Base-by-base conservation (phyloP, 1,284 basidiomycete genomes). In the Rhodotorula sp. region DNA sequence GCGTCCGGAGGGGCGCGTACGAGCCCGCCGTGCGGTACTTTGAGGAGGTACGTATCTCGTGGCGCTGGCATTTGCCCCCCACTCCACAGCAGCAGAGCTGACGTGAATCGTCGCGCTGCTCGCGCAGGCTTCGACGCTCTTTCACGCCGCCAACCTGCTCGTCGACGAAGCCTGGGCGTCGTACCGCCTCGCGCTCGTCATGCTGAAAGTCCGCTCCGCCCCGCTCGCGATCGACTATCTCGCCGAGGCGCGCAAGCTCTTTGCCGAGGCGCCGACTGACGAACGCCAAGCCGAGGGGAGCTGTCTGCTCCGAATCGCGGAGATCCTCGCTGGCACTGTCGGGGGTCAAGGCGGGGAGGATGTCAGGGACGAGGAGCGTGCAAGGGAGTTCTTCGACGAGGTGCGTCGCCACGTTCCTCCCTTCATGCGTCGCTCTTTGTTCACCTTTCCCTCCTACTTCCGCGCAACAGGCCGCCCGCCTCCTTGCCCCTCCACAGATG, bases 101-200 rank as follows among this genome's bases (percentile, higher is more conserved):
- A 50, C 21, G 48, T 50, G 7, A 10, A 9, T 27, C 21, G 25
- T 9, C 27, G 6, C 29, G 29, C 19, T 19, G 17, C 29, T 13
- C 7, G 36, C 10, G 7, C 36, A 70, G 69, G 59, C 70, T 5
- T 67, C 46, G 21, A 41, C 58, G 5, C 58, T 61, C 3, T 71
- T 64, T 34, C 56, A 55, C 46, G 15, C 56, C n/a, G 53, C 55
- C 2, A 22, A 21, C 22, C 13, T n/a, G 6, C 9, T 32, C 25
- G 62, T 62, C 41, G 71, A 72, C 44, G 67, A 69, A 44, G 71
- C 71, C 0, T 72, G 71, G 71, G 22, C 64, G 27, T 29, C 57
- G 41, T 69, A 72, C 41, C 71, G 71, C 54, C 57, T 69, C 29
- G 64, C 67, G 37, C 61, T 72, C 51, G 67, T 69, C 53, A 72